Percentiles rank a stretch among this genome's conserved stretches.
phyloP scores from a whole-genome alignment of 1,284 basidiomycete species.

The Puccinia polysora region DNA sequence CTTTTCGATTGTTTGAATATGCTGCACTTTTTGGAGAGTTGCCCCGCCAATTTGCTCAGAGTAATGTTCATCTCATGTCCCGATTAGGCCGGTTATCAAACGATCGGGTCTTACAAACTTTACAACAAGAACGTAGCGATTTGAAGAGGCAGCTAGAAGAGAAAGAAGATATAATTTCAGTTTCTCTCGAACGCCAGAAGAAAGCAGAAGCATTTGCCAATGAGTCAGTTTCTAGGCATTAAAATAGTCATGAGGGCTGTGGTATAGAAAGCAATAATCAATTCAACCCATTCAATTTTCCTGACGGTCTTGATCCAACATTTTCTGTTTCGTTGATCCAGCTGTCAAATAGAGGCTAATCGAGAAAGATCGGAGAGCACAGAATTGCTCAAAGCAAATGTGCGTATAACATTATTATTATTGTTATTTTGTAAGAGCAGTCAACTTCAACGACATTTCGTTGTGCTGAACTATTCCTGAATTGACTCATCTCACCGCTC shows the following conservation, averaged over 20 bases:
- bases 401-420: constrained; percentile 53
- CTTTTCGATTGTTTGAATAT: not conserved
- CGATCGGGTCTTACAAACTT: constrained; percentile 68
- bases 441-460: no score
- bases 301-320: not conserved
- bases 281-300: not conserved
- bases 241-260: not conserved
- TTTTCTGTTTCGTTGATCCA: not conserved
- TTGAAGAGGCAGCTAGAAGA: constrained; percentile 72
- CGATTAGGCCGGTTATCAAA: constrained; percentile 58
- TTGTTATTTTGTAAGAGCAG: constrained; percentile 40
- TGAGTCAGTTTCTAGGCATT: constrained; percentile 54
- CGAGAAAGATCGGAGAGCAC: constrained; percentile 71
- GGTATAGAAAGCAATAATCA: no score
- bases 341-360: constrained; percentile 66
- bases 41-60: no score
- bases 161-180: constrained; percentile 66
- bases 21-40: not conserved
- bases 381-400: constrained; percentile 69
- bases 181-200: constrained; percentile 71
- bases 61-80: no score
- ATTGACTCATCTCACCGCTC: not conserved
- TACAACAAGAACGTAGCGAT: constrained; percentile 72
- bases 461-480: not conserved
- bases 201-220: constrained; percentile 70